These are phyloP conservation scores for Phaeotremella skinneri DNA, from an alignment of 768 basidiomycete genomes.

Conservation along the genomic window DNA sequence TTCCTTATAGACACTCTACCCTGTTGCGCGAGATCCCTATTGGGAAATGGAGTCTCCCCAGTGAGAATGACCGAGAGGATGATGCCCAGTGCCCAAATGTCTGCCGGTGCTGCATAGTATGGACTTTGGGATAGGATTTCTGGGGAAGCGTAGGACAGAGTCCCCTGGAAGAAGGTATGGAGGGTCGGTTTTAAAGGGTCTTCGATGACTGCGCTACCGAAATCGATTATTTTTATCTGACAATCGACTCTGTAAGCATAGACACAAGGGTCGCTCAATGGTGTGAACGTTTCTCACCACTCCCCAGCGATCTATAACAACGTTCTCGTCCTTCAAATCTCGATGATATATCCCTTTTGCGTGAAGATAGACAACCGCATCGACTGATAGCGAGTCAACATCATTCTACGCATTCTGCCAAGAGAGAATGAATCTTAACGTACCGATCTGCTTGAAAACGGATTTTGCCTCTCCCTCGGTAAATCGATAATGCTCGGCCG, in stretches of 20 bases:
- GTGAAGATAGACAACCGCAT: slow-evolving; percentile 73
- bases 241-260: too few relatives aligned
- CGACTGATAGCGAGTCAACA: slow-evolving; percentile 55
- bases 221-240: slow-evolving; percentile 96
- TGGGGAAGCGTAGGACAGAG: slow-evolving; percentile 45
- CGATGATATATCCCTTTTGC: slow-evolving; percentile 52
- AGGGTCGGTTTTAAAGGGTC: slow-evolving; percentile 62
- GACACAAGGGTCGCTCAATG: too few relatives aligned
- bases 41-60: slow-evolving; percentile 53
- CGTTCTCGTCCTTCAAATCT: slow-evolving; percentile 56
- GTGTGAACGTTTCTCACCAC: too few relatives aligned
- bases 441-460: slow-evolving; percentile 74
- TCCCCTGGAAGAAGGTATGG: slow-evolving; percentile 65
- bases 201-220: slow-evolving; percentile 79
- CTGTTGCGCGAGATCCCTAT: slow-evolving; percentile 24
- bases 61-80: slow-evolving; percentile 54
- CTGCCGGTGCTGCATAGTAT: slow-evolving; percentile 53
- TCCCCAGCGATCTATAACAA: slow-evolving; percentile 50
- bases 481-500: slow-evolving; percentile 82
- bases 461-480: slow-evolving; percentile 73
- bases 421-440: slow-evolving; percentile 16
- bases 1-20: slow-evolving; percentile 36
- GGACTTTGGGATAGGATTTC: slow-evolving; percentile 52
- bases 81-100: slow-evolving; percentile 55
- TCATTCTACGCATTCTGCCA: neutral